Evolutionary conservation across 768 basidiomycete genomes (phyloP).

Genomic region (Auricularia sp.): DNA sequence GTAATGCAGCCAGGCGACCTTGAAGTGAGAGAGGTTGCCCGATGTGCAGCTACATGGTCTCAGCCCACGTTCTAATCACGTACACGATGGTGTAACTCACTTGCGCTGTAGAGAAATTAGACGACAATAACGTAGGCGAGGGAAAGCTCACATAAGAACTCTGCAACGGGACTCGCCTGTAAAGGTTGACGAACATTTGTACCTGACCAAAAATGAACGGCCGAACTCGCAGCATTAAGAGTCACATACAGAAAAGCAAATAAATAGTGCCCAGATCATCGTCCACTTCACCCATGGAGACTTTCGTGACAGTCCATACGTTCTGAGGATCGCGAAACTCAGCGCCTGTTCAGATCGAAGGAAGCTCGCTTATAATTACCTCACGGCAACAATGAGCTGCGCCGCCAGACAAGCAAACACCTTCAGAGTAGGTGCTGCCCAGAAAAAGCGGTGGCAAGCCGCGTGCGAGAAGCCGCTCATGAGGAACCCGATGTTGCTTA

Average conservation of each 20-base stretch:
- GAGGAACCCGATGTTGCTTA: not conserved
- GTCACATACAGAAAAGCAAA: not conserved
- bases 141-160: not conserved
- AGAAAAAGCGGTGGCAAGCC: not conserved
- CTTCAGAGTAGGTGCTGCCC: not conserved
- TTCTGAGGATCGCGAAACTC: not conserved
- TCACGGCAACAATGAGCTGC: not conserved
- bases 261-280: not conserved
- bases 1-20: not conserved
- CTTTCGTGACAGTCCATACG: not conserved
- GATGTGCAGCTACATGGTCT: not conserved
- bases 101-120: no score
- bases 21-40: not conserved
- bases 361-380: not conserved
- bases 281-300: not conserved
- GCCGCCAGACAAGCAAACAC: not conserved
- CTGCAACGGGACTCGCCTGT: not conserved
- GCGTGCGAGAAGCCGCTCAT: not conserved
- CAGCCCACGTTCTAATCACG: no score
- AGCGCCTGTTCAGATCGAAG: not conserved
- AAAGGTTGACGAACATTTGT: not conserved
- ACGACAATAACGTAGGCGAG: not conserved
- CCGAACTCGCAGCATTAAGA: not conserved
- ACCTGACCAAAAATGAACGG: not conserved
- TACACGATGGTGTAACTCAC: no score